phyloP scores from a whole-genome alignment of 108 stramenopile genomes.

The Cyclostephanos invisitatus region DNA sequence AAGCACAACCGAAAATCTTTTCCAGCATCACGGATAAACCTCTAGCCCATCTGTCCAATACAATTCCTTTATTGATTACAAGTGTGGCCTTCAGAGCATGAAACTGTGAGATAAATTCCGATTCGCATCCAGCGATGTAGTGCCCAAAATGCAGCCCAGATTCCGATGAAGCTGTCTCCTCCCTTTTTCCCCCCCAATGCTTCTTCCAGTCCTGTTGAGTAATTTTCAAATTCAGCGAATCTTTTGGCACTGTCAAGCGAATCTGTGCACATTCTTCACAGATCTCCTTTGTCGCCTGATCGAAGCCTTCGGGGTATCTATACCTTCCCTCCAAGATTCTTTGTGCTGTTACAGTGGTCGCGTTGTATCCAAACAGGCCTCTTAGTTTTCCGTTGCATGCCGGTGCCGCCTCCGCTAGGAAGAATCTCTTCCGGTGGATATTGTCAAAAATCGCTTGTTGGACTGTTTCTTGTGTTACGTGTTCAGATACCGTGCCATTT shows the following conservation, averaged over 20 bases:
- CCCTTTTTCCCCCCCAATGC: neutral
- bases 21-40: no score
- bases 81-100: no score
- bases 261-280: neutral
- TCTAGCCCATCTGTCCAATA: no score
- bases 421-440: slow-evolving; percentile 7
- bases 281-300: neutral
- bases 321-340: slow-evolving; percentile 11
- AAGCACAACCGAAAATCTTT: no score
- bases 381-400: slow-evolving; percentile 7
- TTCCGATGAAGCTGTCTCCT: slow-evolving; percentile 6
- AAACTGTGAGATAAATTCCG: no score
- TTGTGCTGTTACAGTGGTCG: neutral
- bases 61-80: no score
- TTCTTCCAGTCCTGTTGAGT: neutral
- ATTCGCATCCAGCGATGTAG: neutral
- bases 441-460: neutral
- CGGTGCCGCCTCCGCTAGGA: slow-evolving; percentile 11
- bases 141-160: slow-evolving; percentile 10
- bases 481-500: neutral
- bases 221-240: neutral
- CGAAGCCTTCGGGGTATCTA: neutral
- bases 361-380: slow-evolving; percentile 9
- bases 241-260: neutral
- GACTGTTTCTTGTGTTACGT: neutral